These are phyloP conservation scores for Aspergillus brasiliensis DNA, from an alignment of 2,329 filamentous ascomycete genomes.

Conservation along the genomic window DNA sequence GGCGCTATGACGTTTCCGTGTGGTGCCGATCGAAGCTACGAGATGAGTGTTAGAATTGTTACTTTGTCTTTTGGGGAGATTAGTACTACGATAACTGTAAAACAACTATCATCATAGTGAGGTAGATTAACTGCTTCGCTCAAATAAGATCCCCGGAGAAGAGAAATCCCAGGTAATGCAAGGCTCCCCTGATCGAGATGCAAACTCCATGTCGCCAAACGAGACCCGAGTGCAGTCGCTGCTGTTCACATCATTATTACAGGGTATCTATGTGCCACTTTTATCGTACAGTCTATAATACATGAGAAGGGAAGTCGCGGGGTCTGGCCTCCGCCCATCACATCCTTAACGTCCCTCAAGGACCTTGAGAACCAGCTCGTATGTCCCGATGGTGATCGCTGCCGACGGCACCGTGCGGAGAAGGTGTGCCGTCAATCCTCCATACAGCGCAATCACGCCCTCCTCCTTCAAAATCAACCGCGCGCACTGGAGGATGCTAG, in stretches of 20 bases:
- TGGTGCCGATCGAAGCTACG: too few species aligned
- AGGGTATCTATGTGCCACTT: slow-evolving; percentile 11
- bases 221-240: neutral
- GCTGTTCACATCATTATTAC: slow-evolving; percentile 5
- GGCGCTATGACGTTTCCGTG: too few species aligned
- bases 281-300: slow-evolving; percentile 11
- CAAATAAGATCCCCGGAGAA: neutral
- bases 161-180: neutral
- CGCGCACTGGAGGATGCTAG: slow-evolving; percentile 39
- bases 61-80: too few species aligned
- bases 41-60: too few species aligned
- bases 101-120: too few species aligned
- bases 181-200: neutral
- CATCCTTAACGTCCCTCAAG: slow-evolving; percentile 10
- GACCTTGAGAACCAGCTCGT: slow-evolving; percentile 39
- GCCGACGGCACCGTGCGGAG: slow-evolving; percentile 39
- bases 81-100: too few species aligned
- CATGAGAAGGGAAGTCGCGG: slow-evolving; percentile 3
- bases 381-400: slow-evolving; percentile 40
- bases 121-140: neutral
- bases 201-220: slow-evolving; percentile 1
- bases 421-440: slow-evolving; percentile 40
- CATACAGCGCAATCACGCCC: slow-evolving; percentile 39
- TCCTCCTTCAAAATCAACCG: slow-evolving; percentile 38
- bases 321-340: neutral